Percentiles rank a stretch among this genome's conserved stretches.
Evolutionary conservation across 2,329 filamentous ascomycete species (phyloP).

Genomic region (Diaporthe eres): DNA sequence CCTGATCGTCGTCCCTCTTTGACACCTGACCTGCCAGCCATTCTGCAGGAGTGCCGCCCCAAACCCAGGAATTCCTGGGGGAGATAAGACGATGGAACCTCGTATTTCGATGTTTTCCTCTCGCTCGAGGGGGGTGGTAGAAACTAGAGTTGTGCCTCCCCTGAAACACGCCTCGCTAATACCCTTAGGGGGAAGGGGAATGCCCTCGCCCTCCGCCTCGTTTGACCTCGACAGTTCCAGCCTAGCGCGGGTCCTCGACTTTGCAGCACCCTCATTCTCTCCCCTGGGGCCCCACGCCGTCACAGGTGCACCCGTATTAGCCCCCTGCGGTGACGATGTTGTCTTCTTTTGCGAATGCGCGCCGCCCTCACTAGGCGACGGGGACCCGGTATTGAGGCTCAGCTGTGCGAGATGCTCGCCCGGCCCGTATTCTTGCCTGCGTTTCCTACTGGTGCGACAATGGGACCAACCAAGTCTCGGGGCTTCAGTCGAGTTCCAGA

Average conservation of each 20-base stretch:
- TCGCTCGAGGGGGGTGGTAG: slow-evolving; percentile 8
- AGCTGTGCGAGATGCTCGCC: neutral
- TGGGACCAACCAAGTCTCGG: neutral
- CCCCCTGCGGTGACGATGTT: neutral
- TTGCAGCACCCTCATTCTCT: slow-evolving; percentile 11
- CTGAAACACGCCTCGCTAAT: slow-evolving; percentile 36
- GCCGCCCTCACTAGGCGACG: neutral
- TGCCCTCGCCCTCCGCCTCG: slow-evolving; percentile 33
- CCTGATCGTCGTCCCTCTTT: slow-evolving; percentile 10
- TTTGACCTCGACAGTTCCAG: slow-evolving; percentile 36
- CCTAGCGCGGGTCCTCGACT: slow-evolving; percentile 19
- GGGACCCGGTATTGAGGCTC: neutral
- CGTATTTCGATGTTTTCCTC: slow-evolving; percentile 25
- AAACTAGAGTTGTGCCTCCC: slow-evolving; percentile 19
- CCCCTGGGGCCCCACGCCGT: slow-evolving; percentile 18
- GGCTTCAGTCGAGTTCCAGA: neutral
- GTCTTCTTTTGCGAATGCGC: neutral
- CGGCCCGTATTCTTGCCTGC: neutral
- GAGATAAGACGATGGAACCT: slow-evolving; percentile 6
- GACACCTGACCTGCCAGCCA: slow-evolving; percentile 3
- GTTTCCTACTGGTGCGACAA: neutral
- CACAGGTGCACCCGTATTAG: slow-evolving; percentile 3
- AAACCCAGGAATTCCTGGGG: neutral
- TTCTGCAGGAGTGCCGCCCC: slow-evolving; percentile 4
- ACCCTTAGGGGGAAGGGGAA: slow-evolving; percentile 33